Base-by-base conservation (phyloP, 1,284 basidiomycete genomes). In the Leucoagaricus sp. region DNA sequence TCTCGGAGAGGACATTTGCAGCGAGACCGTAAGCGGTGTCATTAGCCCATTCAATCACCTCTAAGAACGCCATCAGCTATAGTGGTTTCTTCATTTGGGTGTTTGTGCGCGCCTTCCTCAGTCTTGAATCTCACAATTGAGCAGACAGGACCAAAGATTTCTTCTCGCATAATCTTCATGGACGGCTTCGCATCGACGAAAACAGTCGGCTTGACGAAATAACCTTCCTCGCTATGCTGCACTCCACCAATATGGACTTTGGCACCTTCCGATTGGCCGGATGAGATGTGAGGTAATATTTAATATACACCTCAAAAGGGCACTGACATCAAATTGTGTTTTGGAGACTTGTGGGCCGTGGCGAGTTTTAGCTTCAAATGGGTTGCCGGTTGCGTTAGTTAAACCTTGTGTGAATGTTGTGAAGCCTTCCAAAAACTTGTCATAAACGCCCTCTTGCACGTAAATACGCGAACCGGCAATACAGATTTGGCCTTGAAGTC, bases 101-200 rank as follows among this genome's bases (percentile, higher is more conserved):
- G 12, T 19, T n/a, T 21, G 23, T n/a, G 31, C 6, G 7, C 40
- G 68, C 67, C 67, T 50, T 75, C 75, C 63, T 86, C 85, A 50
- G 84, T 77, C 60, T 81, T 74, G 72, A 90, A 91, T 69, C 86
- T 87, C 71, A 85, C 80, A 12, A 91, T 71, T 34, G 86, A 84
- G 54, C 81, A 82, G 48, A 92, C 87, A 45, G 93, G 93, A n/a
- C 91, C 93, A 66, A 94, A 93, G 68, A 94, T 93, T 74, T 96
- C 94, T 74, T 96, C 94, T 65, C 80, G 73, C 59, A 90, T 86
- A 68, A 96, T 95, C 73, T 82, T 86, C 88, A 93, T 93, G 58
- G 87, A 80, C 26, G 84, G 78, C 52, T 78, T 80, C 44, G 84
- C 84, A 67, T 93, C 79, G 44, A 86, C 87, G 80, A 95, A 95